Base-by-base conservation (phyloP, 148 eudicot species). In the Rhododendron griersonianum region DNA sequence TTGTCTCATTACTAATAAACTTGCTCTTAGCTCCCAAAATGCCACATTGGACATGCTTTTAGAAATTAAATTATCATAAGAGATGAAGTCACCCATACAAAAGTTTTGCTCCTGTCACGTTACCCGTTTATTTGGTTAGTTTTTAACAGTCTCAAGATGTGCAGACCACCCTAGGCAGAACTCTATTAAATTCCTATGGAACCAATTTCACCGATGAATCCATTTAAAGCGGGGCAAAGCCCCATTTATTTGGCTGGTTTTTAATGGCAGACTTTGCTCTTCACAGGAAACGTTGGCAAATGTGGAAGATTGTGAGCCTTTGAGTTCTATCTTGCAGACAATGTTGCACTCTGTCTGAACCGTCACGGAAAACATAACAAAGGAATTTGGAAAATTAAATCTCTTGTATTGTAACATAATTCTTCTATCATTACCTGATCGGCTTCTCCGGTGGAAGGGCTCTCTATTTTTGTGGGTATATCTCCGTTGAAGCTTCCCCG, bases 401-500 rank as follows among this genome's bases (percentile, higher is more conserved):
- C 11, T 65, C 9, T 25, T 11, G 74, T 11, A 67, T 67, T 67
- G 33, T 67, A 3, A 67, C 73, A 30, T 4, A 14, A 71, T 14
- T 4, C 4, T 30, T 71, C 7, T 33, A 33, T 30, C 16, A 15
- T 83, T 87, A 3, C 71, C 77, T 53, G 81, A 78, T 61, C 86
- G 80, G 39, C 74, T 82, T 63, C 86, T 80, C 13, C 84, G 69
- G 13, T 87, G 80, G 41, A 44, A 55, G 4, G 53, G 71, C 14
- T 76, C 84, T 44, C 37, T 85, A 37, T 82, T 65, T 3, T 61
- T 50, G 8, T 78, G 77, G 0, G 85, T 87, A 51, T 87, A 89
- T 5, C 98, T 86, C 1, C 95, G 88, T 30, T 95, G 98, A 28
- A 96, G 93, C 87, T 93, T 95, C n/a, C 99, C 98, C 0, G 98